Conservation (phyloP, 2,329 filamentous ascomycete genomes). For the Trichoderma pleuroti region DNA sequence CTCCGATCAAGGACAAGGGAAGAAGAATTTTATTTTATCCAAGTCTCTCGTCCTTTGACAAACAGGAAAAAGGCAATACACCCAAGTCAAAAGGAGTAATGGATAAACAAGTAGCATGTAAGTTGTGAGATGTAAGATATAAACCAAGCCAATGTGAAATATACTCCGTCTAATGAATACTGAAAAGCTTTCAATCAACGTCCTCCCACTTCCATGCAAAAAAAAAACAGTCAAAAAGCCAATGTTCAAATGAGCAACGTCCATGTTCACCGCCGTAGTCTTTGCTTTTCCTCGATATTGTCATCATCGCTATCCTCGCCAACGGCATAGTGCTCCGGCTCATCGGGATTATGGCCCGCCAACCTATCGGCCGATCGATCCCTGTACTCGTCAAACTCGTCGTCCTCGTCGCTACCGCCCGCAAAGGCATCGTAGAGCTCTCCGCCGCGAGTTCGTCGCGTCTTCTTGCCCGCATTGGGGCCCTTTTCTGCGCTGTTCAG, state of each 20-base stretch:
- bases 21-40: not conserved
- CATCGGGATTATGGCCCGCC: slow-evolving; percentile 31
- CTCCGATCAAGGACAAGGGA: not conserved
- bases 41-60: not conserved
- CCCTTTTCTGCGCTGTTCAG: slow-evolving; percentile 47
- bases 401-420: slow-evolving; percentile 70
- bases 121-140: not conserved
- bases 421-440: slow-evolving; percentile 98
- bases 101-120: not conserved
- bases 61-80: not conserved
- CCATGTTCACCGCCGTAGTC: slow-evolving; percentile 22
- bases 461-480: slow-evolving; percentile 38
- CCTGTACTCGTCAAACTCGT: slow-evolving; percentile 45
- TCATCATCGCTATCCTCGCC: slow-evolving; percentile 43
- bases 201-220: not conserved
- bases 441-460: slow-evolving; percentile 63
- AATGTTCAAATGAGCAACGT: not conserved
- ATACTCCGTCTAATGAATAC: slow-evolving; percentile 15
- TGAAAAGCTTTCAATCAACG: not conserved
- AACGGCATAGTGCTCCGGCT: slow-evolving; percentile 47
- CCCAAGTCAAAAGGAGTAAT: not conserved
- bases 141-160: not conserved
- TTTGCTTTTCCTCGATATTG: slow-evolving; percentile 25
- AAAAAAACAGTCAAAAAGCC: not conserved
- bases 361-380: slow-evolving; percentile 35